Base-by-base conservation (phyloP, 257 asterid genomes). In the Jasminum sambac region DNA sequence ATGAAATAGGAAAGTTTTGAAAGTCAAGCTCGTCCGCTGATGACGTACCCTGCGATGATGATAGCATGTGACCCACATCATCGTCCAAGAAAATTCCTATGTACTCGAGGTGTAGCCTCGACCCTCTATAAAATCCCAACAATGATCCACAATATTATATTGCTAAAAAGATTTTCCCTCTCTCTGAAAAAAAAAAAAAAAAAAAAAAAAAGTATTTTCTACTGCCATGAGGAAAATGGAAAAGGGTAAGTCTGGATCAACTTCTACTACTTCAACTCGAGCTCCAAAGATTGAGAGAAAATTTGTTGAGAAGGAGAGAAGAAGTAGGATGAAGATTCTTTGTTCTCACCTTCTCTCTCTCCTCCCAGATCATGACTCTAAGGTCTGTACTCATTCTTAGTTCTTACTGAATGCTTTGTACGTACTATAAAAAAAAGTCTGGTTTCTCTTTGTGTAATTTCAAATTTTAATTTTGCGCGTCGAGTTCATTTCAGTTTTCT, bases 281-380 rank as follows among this genome's bases (percentile, higher is more conserved):
- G 34, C 50, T 11, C 70, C 74, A 24, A 80, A 80, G 52, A 55
- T 80, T 40, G 84, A 76, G 64, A 77, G 85, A 42, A 81, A 66
- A 40, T n/a, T 73, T 11, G 16, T 74, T 5, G 85, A 81, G 76
- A 81, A 81, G 12, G 63, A 77, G 11, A 71, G 85, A 34, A 81
- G 85, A 66, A 64, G 55, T 64, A 43, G 74, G 9, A 55, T 77
- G 82, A 74, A 77, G 69, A 38, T 1, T 21, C 82, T 77, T 14
- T 74, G 41, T 19, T 50, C 76, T 16, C 55, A 58, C 63, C 85
- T 81, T 39, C 57, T 64, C 13, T 77, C 80, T 48, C 74, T 77
- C 17, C 76, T 81, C 58, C 80, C 82, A 16, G 36, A 37, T 66
- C 42, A 66, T 55, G 30, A 23, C 59, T 70, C 72, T 41, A 61